phyloP scores from a whole-genome alignment of 1,284 basidiomycete species.

The Apiotrichum siamense region DNA sequence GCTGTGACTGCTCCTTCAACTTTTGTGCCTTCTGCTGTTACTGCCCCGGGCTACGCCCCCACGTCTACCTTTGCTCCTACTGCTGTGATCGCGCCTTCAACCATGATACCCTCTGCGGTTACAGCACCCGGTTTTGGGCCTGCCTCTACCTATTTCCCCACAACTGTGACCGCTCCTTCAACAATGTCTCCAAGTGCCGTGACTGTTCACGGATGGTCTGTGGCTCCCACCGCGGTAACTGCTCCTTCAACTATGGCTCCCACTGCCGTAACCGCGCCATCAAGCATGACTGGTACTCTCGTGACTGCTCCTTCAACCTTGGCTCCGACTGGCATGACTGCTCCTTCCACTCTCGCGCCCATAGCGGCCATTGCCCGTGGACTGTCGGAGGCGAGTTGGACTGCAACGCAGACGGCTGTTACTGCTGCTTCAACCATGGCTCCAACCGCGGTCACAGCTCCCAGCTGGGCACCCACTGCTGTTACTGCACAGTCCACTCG shows the following conservation, averaged over 20 bases:
- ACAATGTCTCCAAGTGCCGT: not conserved
- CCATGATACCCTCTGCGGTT: too few relatives aligned
- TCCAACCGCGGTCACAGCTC: too few relatives aligned
- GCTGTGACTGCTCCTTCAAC: too few relatives aligned
- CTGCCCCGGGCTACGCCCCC: too few relatives aligned
- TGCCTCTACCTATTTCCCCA: not conserved
- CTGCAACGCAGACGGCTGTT: not conserved
- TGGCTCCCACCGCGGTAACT: not conserved
- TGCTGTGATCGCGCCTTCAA: not conserved
- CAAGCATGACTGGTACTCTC: not conserved
- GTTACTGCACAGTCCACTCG: too few relatives aligned
- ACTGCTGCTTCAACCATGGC: not conserved
- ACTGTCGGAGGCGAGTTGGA: not conserved
- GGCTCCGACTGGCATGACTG: not conserved
- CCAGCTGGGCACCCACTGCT: too few relatives aligned
- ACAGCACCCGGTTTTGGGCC: too few relatives aligned
- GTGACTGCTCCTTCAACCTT: not conserved
- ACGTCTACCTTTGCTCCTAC: too few relatives aligned
- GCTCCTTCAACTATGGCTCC: not conserved
- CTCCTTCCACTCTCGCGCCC: not conserved
- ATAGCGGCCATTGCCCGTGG: not conserved
- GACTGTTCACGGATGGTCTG: not conserved
- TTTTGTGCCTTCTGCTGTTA: too few relatives aligned
- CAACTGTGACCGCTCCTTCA: not conserved
- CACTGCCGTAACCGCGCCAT: not conserved